Percentiles rank a stretch among this genome's conserved stretches.
phyloP scores from a whole-genome alignment of 1,284 basidiomycete species.

The Trichosporon asahii region DNA sequence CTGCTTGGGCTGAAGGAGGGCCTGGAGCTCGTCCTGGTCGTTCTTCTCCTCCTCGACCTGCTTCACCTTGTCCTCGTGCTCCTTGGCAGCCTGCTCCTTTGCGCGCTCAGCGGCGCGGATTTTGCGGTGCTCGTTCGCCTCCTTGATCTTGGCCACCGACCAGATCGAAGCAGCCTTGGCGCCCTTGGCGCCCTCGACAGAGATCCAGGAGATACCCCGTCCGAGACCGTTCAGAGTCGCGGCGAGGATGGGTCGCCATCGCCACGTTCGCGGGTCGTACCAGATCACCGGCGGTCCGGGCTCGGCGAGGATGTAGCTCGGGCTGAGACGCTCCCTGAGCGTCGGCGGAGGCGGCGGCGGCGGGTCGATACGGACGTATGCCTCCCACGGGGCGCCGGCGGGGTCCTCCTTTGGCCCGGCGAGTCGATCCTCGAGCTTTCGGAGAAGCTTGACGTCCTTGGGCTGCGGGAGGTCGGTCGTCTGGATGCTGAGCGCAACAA shows the following conservation, averaged over 20 bases:
- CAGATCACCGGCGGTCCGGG: conserved; percentile 2
- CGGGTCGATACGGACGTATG: conserved; percentile 27
- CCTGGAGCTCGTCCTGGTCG: neutral
- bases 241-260: conserved; percentile 1
- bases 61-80: neutral
- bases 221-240: neutral
- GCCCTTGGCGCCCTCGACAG: neutral
- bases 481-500: conserved; percentile 28
- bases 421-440: conserved; percentile 44
- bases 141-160: neutral
- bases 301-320: conserved; percentile 1
- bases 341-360: neutral
- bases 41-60: neutral
- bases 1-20: neutral
- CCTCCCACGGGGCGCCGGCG: conserved; percentile 21
- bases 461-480: conserved; percentile 45
- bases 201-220: neutral
- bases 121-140: neutral
- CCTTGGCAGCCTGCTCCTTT: neutral
- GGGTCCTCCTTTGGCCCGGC: conserved; percentile 21
- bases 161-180: neutral
- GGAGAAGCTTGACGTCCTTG: conserved; percentile 42
- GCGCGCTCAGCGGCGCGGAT: neutral
- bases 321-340: neutral
- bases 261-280: conserved; percentile 6